Evolutionary conservation across 2,329 filamentous ascomycete species (phyloP).

Genomic region (Davidsoniella eucalypti): DNA sequence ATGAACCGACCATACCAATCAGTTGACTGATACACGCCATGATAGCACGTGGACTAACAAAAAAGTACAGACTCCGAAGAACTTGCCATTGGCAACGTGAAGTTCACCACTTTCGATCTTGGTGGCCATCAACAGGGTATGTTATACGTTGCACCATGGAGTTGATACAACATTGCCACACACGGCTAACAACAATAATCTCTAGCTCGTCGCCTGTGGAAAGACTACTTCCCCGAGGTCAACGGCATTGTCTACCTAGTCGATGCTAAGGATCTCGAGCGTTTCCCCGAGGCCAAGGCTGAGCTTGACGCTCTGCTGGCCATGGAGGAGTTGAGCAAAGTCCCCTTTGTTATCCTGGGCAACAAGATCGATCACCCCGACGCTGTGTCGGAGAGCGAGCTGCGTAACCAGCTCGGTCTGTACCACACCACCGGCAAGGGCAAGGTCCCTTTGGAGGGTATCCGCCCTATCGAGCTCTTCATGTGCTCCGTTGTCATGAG

Average conservation of each 20-base stretch:
- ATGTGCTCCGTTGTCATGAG: constrained; percentile 99
- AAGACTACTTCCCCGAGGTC: constrained; percentile 93
- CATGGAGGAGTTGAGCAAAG: constrained; percentile 94
- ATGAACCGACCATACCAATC: constrained; percentile 22
- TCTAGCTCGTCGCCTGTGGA: constrained; percentile 78
- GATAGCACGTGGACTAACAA: neutral
- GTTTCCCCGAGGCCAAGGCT: constrained; percentile 84
- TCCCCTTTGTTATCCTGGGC: constrained; percentile 87
- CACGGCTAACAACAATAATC: constrained; percentile 2
- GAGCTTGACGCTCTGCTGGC: constrained; percentile 89
- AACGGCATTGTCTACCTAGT: constrained; percentile 95
- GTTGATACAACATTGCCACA: neutral
- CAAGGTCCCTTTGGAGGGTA: constrained; percentile 81
- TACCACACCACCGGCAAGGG: constrained; percentile 96
- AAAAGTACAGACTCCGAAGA: constrained; percentile 58
- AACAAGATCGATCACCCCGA: constrained; percentile 99
- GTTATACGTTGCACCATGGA: constrained; percentile 13
- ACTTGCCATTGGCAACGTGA: constrained; percentile 79
- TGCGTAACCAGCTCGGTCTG: constrained; percentile 78
- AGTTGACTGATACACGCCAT: neutral
- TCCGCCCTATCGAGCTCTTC: constrained; percentile 90
- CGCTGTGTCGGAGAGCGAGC: constrained; percentile 87
- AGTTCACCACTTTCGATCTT: constrained; percentile 87
- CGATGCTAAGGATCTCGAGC: constrained; percentile 93
- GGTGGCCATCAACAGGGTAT: constrained; percentile 84